Base-by-base conservation (phyloP, 176 grass and related monocot species). In the Thalia dealbata region DNA sequence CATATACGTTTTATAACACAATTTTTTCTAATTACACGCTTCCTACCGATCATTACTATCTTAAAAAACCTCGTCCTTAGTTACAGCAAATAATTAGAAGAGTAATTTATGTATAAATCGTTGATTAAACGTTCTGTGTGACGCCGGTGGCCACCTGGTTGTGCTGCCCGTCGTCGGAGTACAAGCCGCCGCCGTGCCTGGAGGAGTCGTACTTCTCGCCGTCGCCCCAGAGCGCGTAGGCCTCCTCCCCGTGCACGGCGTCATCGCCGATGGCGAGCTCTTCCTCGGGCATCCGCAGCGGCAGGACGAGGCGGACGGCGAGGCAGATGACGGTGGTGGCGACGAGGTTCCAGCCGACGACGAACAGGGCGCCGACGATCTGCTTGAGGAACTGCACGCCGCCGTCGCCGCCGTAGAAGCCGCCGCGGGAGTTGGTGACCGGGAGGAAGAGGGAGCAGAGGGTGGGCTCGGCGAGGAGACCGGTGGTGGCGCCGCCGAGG, bases 171-270 rank as follows among this genome's bases (percentile, higher is more conserved):
- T 42, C 76, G 51, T 80, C 81, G 11, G 27, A 32, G 29, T 66
- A 66, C 14, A 38, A 38, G 32, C 32, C 32, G 32, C 14, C 18
- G 0, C 79, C 63, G 50, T 80, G 67, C 28, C 10, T 55, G 16
- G 73, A 64, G 45, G 67, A 67, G 14, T 77, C 85, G 4, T 29
- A 80, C 68, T 54, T 74, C 62, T 87, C 81, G 8, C 10, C 69
- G 55, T 96, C 92, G 45, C 92, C 92, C 92, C 92, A 96, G 4
- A 96, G 81, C 32, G 92, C 92, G 78, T 96, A 97, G 1, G 93
- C 90, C 82, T 97, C 93, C 87, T 97, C 93, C 30, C 93, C 89
- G 42, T 97, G 89, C 63, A 75, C 93, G 7, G 87, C 93, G 78
- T 92, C 93, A 77, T 96, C 93, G 16, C 93, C 93, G 68, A 96